Conservation (phyloP, 2,329 filamentous ascomycete species). For the Alternaria metachromatica region DNA sequence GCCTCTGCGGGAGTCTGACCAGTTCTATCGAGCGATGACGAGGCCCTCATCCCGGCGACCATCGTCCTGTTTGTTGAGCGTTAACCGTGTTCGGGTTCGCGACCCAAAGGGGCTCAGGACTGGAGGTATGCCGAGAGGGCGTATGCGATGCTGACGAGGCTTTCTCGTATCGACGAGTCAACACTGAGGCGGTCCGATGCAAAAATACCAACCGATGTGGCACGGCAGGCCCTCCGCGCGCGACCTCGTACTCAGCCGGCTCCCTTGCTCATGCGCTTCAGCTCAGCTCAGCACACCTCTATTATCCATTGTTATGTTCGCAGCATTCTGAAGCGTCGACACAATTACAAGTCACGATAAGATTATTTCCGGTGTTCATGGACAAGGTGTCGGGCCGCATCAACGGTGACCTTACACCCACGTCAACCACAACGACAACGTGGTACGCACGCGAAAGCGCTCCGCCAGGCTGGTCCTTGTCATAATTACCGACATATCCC, state of each 20-base stretch:
- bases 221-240: background rate
- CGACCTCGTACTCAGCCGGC: background rate
- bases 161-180: conserved; percentile 8
- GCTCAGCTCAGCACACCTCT: background rate
- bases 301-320: background rate
- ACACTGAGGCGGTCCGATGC: background rate
- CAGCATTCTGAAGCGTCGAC: background rate
- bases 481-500: background rate
- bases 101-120: background rate
- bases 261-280: background rate
- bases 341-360: background rate
- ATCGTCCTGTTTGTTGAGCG: background rate
- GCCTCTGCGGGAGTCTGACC: conserved; percentile 5
- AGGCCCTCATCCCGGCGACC: background rate
- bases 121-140: background rate
- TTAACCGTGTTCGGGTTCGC: conserved; percentile 1
- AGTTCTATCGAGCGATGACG: conserved; percentile 2
- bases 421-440: background rate
- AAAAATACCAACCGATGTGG: conserved; percentile 1
- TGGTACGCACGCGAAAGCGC: background rate
- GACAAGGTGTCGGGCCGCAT: background rate
- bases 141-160: conserved; percentile 8
- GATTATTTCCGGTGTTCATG: background rate
- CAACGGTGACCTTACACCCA: background rate
- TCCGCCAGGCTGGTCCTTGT: background rate